Evolutionary conservation across 2,329 filamentous ascomycete species (phyloP), one percentile per base, ranked within the genome.

Genomic region (Sarocladiaceae sp.): DNA sequence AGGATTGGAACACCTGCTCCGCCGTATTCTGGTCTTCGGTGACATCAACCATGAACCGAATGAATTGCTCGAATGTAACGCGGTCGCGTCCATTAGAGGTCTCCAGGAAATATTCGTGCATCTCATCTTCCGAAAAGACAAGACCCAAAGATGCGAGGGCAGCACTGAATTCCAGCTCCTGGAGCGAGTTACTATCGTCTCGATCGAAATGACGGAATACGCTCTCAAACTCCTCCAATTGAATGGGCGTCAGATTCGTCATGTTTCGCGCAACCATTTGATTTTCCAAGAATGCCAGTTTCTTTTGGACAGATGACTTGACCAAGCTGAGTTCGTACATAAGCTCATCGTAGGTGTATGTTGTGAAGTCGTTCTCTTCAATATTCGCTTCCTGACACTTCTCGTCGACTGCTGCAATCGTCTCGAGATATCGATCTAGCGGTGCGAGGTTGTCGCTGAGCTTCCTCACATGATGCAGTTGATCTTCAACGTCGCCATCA

Each of bases 311-410:
- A 11, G 89, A 94, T 26, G 88, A 87, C 66, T 91, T 92, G 53
- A 97, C 94, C 26, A 99, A 79, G 15, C 90, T 86, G 54, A 97
- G 79, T 71, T 99, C 94, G 71, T 99, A 99, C 55, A 85, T 84
- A 37, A 99, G 79, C 71, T 99, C 94, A 65, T 99, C 94, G 67
- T 97, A 94, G 10, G 93, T 96, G 71, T 97, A 97, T 8, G 93
- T 97, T n/a, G 94, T 99, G 69, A 94, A 97, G 73, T 99, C 94
- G 69, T 99, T 99, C 64, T 99, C 94, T 70, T 99, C 94, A 57
- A 99, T 97, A 67, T 99, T 97, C 56, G 94, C 94, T 73, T 97
- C 93, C 55, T 86, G 82, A 66, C 94, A 99, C 71, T 96, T 90
- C 57, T 84, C 83, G 64, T 97, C 92, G 46, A 97, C 80, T 11